Percentiles rank a stretch among this genome's conserved stretches.
Evolutionary conservation across 192 early-diverging fungal genomes (phyloP).

Genomic region (Backusella liffmaniae): DNA sequence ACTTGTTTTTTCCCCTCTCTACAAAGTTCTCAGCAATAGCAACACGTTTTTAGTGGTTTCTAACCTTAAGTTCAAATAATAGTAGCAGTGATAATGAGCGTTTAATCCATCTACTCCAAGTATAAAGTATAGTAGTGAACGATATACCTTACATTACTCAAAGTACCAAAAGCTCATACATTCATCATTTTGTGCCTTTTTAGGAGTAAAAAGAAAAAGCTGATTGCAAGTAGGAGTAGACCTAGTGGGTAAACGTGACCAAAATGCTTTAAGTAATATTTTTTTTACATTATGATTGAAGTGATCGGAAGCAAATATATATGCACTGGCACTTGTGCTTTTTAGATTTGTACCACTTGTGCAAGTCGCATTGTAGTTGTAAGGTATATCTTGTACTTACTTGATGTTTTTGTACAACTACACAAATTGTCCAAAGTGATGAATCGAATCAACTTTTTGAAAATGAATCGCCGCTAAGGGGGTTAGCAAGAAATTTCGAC

Average conservation of each 20-base stretch:
- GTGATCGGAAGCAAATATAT: too few relatives aligned
- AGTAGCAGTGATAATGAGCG: background rate
- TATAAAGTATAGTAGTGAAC: background rate
- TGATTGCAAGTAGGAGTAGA: background rate
- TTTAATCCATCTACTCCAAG: background rate
- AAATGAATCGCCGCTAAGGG: too few relatives aligned
- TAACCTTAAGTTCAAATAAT: background rate
- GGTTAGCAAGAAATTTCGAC: too few relatives aligned
- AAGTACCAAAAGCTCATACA: background rate
- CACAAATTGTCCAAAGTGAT: too few relatives aligned
- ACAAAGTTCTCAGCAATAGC: background rate
- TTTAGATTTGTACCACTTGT: background rate
- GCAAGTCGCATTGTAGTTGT: background rate
- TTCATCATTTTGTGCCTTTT: background rate
- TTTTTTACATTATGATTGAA: too few relatives aligned
- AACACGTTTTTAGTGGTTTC: background rate
- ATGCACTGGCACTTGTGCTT: too few relatives aligned
- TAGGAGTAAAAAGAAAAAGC: background rate
- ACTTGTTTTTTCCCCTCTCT: too few relatives aligned
- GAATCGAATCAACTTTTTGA: too few relatives aligned
- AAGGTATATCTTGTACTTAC: background rate
- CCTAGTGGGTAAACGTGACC: background rate
- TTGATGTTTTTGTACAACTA: background rate
- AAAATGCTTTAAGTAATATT: too few relatives aligned
- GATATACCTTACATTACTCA: background rate